These are phyloP conservation scores for Calonectria henricotiae DNA, from an alignment of 2,329 filamentous ascomycete species.

Conservation along the genomic window DNA sequence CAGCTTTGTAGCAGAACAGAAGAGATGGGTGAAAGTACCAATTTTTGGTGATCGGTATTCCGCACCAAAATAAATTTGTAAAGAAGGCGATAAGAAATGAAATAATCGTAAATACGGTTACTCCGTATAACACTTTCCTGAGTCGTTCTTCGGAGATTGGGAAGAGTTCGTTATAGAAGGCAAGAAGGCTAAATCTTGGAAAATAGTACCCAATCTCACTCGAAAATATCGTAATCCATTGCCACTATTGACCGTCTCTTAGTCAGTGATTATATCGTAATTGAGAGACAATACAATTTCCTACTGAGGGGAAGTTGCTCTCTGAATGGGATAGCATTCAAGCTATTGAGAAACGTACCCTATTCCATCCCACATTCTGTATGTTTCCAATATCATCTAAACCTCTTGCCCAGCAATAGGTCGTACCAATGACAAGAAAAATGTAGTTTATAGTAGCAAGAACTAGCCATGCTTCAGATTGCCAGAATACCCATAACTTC, in stretches of 20 bases:
- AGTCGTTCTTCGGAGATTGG: slow-evolving; percentile 12
- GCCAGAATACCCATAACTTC: neutral
- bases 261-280: neutral
- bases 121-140: neutral
- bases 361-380: neutral
- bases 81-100: slow-evolving; percentile 5
- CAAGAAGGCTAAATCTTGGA: slow-evolving; percentile 17
- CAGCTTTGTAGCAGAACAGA: neutral
- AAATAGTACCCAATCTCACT: slow-evolving; percentile 9
- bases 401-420: neutral
- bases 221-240: slow-evolving; percentile 13
- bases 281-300: neutral
- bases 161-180: slow-evolving; percentile 10
- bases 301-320: too few relatives aligned
- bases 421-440: slow-evolving; percentile 2
- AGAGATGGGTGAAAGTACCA: neutral
- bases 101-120: neutral
- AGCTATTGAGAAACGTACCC: neutral
- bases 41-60: neutral
- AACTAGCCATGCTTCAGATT: slow-evolving; percentile 12
- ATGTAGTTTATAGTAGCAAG: neutral
- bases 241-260: neutral
- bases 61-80: neutral
- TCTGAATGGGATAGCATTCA: too few relatives aligned
- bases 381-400: neutral